Conservation (phyloP, 352 stramenopile species). For the Phytophthora ohioensis region DNA sequence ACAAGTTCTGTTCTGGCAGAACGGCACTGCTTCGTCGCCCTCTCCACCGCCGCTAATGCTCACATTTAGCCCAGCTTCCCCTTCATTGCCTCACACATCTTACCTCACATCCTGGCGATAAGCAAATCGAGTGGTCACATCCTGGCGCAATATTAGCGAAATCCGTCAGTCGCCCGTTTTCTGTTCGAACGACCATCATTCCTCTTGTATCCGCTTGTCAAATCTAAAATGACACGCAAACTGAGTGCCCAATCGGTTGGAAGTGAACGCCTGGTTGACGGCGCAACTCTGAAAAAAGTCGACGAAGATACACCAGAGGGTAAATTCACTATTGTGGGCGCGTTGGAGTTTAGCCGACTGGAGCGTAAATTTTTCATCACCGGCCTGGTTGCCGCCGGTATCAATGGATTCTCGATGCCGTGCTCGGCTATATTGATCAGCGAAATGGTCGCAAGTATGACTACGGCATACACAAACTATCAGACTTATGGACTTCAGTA, state of each 20-base stretch:
- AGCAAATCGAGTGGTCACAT: constrained; percentile 4
- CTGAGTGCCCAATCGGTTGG: constrained; percentile 9
- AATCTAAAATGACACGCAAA: constrained; percentile 10
- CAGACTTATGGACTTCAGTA: constrained; percentile 20
- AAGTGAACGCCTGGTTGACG: constrained; percentile 8
- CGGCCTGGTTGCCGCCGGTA: constrained; percentile 38
- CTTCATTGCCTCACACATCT: not conserved
- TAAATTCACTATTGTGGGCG: constrained; percentile 40
- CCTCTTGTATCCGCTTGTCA: not conserved
- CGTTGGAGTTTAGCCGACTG: constrained; percentile 30
- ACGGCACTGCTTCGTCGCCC: too few species aligned
- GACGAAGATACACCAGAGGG: constrained; percentile 1
- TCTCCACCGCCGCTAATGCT: not conserved
- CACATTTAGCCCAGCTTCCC: not conserved
- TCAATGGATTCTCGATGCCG: constrained; percentile 49
- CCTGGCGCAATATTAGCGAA: constrained; percentile 8
- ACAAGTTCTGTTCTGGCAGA: not conserved
- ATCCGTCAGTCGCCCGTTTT: not conserved
- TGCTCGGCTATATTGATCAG: constrained; percentile 38
- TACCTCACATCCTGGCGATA: constrained; percentile 1
- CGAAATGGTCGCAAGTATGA: constrained; percentile 37
- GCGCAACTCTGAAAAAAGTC: not conserved
- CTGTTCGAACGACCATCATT: constrained; percentile 8
- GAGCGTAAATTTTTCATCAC: constrained; percentile 49
- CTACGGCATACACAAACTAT: constrained; percentile 25